These are phyloP conservation scores for Setaria viridis DNA, from an alignment of 202 grass and related monocot species.

Conservation along the genomic window DNA sequence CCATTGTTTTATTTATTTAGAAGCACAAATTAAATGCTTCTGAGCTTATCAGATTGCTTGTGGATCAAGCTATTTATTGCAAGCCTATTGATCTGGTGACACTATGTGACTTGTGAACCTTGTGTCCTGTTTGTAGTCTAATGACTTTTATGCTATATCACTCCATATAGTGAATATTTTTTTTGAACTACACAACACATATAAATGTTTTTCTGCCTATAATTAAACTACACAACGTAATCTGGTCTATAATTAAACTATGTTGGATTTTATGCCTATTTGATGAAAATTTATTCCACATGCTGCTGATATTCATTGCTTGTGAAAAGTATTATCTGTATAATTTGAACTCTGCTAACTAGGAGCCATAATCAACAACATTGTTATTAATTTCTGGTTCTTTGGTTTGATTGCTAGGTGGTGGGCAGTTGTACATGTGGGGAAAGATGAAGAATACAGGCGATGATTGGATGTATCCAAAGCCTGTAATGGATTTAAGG, in stretches of 20 bases:
- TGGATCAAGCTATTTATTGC: no score
- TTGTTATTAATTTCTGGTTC: slow-evolving; percentile 15
- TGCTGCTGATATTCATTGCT: slow-evolving; percentile 7
- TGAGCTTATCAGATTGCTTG: not conserved
- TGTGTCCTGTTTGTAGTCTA: not conserved
- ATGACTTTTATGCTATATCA: slow-evolving; percentile 2
- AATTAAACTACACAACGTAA: no score
- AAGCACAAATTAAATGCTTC: not conserved
- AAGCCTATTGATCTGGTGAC: not conserved
- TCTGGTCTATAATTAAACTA: not conserved
- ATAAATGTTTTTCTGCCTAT: not conserved
- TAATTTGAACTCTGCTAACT: slow-evolving; percentile 23
- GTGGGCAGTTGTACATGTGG: slow-evolving; percentile 99
- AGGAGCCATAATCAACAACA: not conserved
- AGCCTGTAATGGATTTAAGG: slow-evolving; percentile 97
- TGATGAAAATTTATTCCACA: not conserved
- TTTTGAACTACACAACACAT: not conserved
- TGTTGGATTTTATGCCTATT: not conserved
- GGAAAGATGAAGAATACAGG: slow-evolving; percentile 93
- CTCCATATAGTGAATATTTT: not conserved
- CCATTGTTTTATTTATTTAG: slow-evolving; percentile 2
- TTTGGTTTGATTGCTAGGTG: slow-evolving; percentile 62
- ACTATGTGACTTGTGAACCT: not conserved
- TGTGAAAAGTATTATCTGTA: slow-evolving; percentile 24
- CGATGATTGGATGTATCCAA: slow-evolving; percentile 99